Evolutionary conservation across 169 alveolate species (phyloP).

Genomic region (Plasmodium fragile): DNA sequence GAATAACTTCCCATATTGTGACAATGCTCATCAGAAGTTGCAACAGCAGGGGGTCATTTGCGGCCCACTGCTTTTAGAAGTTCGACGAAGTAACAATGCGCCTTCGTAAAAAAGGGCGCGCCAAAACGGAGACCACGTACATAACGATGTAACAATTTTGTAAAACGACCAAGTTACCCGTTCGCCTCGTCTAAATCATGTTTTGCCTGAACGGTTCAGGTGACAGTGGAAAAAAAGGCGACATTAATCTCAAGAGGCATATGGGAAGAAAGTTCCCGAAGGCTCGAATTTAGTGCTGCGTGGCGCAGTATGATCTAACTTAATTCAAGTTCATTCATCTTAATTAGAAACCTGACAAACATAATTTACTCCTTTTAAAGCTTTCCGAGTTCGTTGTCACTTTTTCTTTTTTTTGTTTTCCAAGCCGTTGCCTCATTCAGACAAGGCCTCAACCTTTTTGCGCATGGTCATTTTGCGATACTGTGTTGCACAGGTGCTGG

Average conservation of each 20-base stretch:
- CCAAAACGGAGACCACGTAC: neutral
- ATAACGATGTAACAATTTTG: neutral
- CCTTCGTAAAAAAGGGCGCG: neutral
- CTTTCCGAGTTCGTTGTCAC: neutral
- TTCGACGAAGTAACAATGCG: constrained; percentile 57
- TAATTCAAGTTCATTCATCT: neutral
- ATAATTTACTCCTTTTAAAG: neutral
- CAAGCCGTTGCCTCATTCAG: neutral
- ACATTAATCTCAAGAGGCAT: neutral
- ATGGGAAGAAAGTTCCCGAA: neutral
- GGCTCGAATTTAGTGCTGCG: neutral
- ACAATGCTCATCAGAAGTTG: constrained; percentile 87
- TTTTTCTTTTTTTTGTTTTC: neutral
- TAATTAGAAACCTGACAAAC: neutral
- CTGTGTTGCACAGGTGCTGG: neutral
- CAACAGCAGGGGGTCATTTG: constrained; percentile 85
- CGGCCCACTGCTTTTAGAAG: constrained; percentile 86
- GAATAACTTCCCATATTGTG: constrained; percentile 89
- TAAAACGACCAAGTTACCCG: neutral
- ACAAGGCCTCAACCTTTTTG: neutral
- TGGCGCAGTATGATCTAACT: neutral
- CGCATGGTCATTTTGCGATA: neutral
- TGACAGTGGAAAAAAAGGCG: neutral
- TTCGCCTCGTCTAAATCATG: neutral
- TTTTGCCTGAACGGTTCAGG: neutral